These are phyloP conservation scores for Globisporangium camurandrum DNA, from an alignment of 352 stramenopile species.

Conservation along the genomic window DNA sequence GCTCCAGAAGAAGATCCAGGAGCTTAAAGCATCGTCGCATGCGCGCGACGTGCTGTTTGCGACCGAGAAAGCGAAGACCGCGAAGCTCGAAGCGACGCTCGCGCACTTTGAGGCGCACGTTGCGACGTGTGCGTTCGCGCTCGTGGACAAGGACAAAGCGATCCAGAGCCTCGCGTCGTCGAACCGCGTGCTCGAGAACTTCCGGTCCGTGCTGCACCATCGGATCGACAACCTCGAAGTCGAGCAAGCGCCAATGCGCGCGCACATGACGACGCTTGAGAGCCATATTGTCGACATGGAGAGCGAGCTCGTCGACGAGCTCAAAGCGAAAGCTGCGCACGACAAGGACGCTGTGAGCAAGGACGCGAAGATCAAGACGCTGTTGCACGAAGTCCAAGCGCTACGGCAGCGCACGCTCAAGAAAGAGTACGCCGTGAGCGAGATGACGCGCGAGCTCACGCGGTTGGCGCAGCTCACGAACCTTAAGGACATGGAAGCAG, in stretches of 20 bases:
- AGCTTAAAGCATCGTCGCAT: conserved; percentile 66
- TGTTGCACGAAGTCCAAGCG: conserved; percentile 68
- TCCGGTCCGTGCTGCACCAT: conserved; percentile 69
- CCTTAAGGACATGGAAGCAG: conserved; percentile 69
- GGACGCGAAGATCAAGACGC: conserved; percentile 67
- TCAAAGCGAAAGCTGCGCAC: conserved; percentile 44
- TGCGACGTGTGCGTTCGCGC: conserved; percentile 51
- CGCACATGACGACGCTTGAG: conserved; percentile 51
- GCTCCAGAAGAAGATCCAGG: conserved; percentile 79
- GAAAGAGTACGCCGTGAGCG: conserved; percentile 70
- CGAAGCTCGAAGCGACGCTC: conserved; percentile 54
- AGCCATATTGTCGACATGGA: conserved; percentile 72
- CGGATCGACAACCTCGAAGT: conserved; percentile 70
- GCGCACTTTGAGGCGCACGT: conserved; percentile 71
- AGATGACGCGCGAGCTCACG: conserved; percentile 75
- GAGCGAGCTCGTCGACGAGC: conserved; percentile 66
- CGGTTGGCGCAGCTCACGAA: conserved; percentile 67
- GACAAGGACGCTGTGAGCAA: conserved; percentile 65
- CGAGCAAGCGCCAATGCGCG: conserved; percentile 62
- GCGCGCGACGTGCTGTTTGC: conserved; percentile 61
- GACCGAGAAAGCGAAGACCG: conserved; percentile 60
- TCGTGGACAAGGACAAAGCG: conserved; percentile 65
- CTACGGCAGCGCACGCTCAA: conserved; percentile 67
- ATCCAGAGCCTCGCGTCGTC: conserved; percentile 59
- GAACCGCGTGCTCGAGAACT: conserved; percentile 77